These are phyloP conservation scores for Apiospora kogelbergensis DNA, from an alignment of 2,329 filamentous ascomycete species.

Conservation along the genomic window DNA sequence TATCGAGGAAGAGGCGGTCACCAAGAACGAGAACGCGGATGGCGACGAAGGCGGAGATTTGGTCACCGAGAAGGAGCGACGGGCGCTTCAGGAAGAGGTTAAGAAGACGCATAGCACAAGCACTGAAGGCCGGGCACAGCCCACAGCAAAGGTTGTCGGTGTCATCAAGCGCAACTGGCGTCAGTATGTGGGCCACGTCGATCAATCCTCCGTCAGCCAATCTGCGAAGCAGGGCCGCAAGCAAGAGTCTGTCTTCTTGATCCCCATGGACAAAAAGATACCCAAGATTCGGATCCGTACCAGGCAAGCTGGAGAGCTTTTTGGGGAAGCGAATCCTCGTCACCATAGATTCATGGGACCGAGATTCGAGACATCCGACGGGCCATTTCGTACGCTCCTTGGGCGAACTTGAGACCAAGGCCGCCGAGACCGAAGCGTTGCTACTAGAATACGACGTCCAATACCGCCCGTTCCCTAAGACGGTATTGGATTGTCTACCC, in stretches of 20 bases:
- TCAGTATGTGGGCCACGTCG: slow-evolving; percentile 95
- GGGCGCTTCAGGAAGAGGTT: slow-evolving; percentile 87
- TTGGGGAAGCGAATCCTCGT: slow-evolving; percentile 89
- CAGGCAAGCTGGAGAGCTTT: slow-evolving; percentile 80
- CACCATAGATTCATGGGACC: slow-evolving; percentile 93
- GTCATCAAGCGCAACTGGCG: slow-evolving; percentile 96
- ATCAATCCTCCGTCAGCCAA: slow-evolving; percentile 78
- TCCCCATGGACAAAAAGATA: slow-evolving; percentile 97
- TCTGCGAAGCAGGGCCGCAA: slow-evolving; percentile 74
- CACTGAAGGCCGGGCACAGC: slow-evolving; percentile 77
- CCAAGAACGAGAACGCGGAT: slow-evolving; percentile 91
- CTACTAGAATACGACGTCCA: slow-evolving; percentile 96
- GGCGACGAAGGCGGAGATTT: slow-evolving; percentile 72
- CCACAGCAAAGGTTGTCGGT: slow-evolving; percentile 89
- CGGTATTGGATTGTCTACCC: slow-evolving; percentile 90
- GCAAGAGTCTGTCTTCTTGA: slow-evolving; percentile 89
- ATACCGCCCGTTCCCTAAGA: slow-evolving; percentile 94
- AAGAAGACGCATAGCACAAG: slow-evolving; percentile 78
- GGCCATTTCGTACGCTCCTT: slow-evolving; percentile 93
- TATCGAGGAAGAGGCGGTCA: slow-evolving; percentile 88
- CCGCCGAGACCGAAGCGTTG: slow-evolving; percentile 94
- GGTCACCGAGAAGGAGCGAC: slow-evolving; percentile 85
- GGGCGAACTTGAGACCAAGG: slow-evolving; percentile 92
- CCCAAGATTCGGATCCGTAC: slow-evolving; percentile 95
- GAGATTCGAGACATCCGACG: slow-evolving; percentile 86